phyloP scores from a whole-genome alignment of 1,284 basidiomycete genomes.

The Moniliella sp. region DNA sequence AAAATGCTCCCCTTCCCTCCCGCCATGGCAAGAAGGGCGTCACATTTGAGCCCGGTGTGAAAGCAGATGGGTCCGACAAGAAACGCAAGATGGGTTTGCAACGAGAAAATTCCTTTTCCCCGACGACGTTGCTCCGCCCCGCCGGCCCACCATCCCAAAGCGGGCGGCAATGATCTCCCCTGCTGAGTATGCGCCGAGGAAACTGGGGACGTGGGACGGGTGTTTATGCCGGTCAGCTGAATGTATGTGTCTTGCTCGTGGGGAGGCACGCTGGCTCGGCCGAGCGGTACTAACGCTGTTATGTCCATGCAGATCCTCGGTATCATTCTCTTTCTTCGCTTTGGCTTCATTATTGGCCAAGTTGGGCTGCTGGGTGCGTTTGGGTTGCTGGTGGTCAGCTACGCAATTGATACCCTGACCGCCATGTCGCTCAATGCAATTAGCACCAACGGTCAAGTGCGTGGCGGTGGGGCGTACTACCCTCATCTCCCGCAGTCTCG shows the following conservation, averaged over 20 bases:
- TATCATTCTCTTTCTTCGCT: slow-evolving; percentile 31
- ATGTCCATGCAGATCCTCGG: slow-evolving; percentile 16
- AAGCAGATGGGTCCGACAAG: slow-evolving; percentile 1
- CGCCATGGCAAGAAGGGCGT: not conserved
- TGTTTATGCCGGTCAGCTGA: slow-evolving; percentile 32
- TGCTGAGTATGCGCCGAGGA: slow-evolving; percentile 16
- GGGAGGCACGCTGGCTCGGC: too few relatives aligned
- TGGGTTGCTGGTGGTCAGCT: slow-evolving; percentile 19
- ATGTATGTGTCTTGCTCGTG: too few relatives aligned
- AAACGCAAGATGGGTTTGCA: not conserved
- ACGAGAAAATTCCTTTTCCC: not conserved
- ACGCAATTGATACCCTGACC: slow-evolving; percentile 27
- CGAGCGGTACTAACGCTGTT: too few relatives aligned
- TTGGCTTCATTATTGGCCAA: slow-evolving; percentile 31
- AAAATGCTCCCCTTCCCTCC: not conserved
- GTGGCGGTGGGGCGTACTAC: slow-evolving; percentile 31
- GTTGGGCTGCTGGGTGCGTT: slow-evolving; percentile 25
- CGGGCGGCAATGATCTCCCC: slow-evolving; percentile 15
- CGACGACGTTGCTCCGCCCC: not conserved
- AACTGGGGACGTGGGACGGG: slow-evolving; percentile 31
- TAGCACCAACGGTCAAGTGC: slow-evolving; percentile 30
- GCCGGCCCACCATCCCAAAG: not conserved
- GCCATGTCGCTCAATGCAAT: slow-evolving; percentile 30
- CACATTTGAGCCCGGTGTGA: not conserved
- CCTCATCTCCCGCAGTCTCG: slow-evolving; percentile 30